A percentile compares a stretch with the other conserved stretches of the same genome.
phyloP scores from a whole-genome alignment of 2,329 filamentous ascomycete genomes.

The Oidium heveae region DNA sequence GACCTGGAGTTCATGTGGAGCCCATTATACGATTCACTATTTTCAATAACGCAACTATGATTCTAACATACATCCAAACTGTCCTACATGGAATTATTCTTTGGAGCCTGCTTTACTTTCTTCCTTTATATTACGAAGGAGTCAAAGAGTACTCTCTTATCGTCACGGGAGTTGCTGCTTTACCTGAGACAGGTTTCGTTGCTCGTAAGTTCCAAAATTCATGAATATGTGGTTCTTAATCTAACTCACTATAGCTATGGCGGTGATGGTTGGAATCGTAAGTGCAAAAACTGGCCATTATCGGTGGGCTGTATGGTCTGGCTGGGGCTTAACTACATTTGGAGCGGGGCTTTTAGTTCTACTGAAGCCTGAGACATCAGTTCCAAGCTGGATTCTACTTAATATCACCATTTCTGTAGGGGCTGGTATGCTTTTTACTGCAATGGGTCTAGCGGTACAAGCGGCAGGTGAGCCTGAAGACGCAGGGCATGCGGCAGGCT shows the following conservation, averaged over 20 bases:
- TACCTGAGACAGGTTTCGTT: constrained; percentile 36
- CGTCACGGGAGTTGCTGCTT: constrained; percentile 26
- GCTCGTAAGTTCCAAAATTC: constrained; percentile 17
- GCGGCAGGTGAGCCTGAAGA: constrained; percentile 29
- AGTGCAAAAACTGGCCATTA: constrained; percentile 32
- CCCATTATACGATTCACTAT: constrained; percentile 19
- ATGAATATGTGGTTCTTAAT: too few species aligned
- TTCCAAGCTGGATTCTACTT: constrained; percentile 31
- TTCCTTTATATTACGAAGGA: constrained; percentile 24
- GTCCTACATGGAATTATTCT: constrained; percentile 31
- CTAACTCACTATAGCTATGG: constrained; percentile 31
- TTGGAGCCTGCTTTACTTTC: constrained; percentile 29
- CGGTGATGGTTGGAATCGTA: constrained; percentile 26
- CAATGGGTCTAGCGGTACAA: constrained; percentile 37
- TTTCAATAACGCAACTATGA: constrained; percentile 22
- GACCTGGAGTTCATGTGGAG: constrained; percentile 8
- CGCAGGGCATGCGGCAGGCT: constrained; percentile 32
- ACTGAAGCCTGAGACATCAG: constrained; percentile 23
- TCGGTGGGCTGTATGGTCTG: constrained; percentile 26
- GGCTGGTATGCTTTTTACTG: constrained; percentile 37
- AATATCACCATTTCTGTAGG: constrained; percentile 34
- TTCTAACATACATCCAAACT: constrained; percentile 25
- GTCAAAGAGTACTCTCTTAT: constrained; percentile 28
- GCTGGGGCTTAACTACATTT: constrained; percentile 33
- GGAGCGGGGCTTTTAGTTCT: constrained; percentile 29